Base-by-base conservation (phyloP, 768 basidiomycete genomes). In the Trametes villosa region DNA sequence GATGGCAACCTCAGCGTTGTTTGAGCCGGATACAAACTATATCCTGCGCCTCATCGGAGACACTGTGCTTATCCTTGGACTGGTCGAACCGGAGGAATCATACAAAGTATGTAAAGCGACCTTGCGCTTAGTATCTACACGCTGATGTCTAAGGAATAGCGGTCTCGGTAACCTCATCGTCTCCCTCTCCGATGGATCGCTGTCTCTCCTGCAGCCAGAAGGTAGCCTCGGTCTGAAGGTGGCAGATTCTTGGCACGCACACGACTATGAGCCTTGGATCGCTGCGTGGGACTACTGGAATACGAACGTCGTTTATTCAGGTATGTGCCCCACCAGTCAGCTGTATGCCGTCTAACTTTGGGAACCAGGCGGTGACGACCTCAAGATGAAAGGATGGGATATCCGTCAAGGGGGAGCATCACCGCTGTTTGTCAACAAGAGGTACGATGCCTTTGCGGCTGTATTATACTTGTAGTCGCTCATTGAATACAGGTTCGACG, bases 201-300 rank as follows among this genome's bases (percentile, higher is more conserved):
- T 96, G 17, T 82, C 85, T n/a, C 78, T 90, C 20, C 75, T 91
- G 24, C 78, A 70, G 34, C 81, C 82, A 12, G 74, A 74, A n/a
- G 78, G 83, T 7, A 74, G 77, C 1, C 70, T 74, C 0, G 75
- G 78, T 15, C 71, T 91, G 27, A 53, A 69, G 0, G 71, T 88
- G 3, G 75, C 76, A 5, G 74, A 83, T 26, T 80, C 79, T 2
- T 98, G 95, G 95, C 78, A 85, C 59, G 96, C 92, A 1, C 97
- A 98, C 67, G 92, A 95, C 58, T 86, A 87, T 67, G 97, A 99
- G 70, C 91, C 96, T 0, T 99, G 97, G 97, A 85, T 94, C 49
- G 86, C 90, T 1, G 86, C 91, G 1, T 98, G 94, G 88, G 84
- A 98, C 68, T 87, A 89, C 64, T 96, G 94, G 91, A 77, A 95